phyloP scores from a whole-genome alignment of 495 filamentous ascomycete species.

The Rostrohypoxylon terebratum region DNA sequence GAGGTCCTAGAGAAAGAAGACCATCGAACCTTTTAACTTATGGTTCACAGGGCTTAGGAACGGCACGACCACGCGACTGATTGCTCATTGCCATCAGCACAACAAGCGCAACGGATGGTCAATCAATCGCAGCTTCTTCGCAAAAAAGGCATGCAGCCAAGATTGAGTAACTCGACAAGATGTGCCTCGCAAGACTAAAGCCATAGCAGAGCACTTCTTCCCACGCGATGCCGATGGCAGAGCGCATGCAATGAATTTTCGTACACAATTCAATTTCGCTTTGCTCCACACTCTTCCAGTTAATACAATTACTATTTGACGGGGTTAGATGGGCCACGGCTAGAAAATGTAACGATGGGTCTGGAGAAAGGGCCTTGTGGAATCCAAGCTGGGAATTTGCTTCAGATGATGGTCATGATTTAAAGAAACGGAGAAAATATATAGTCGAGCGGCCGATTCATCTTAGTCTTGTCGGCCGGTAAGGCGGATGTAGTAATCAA shows the following conservation, averaged over 20 bases:
- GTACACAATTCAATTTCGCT: background rate
- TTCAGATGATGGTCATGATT: background rate
- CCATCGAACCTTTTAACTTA: constrained; percentile 18
- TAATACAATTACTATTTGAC: constrained; percentile 6
- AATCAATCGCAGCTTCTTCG: constrained; percentile 22
- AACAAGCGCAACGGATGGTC: background rate
- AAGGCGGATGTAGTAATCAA: constrained; percentile 19
- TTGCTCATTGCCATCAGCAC: background rate
- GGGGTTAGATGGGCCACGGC: background rate
- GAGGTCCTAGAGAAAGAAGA: constrained; percentile 16
- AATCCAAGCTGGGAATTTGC: background rate
- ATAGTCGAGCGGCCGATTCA: background rate
- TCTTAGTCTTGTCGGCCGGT: constrained; percentile 1
- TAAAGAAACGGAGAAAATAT: constrained; percentile 6
- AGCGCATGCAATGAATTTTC: background rate
- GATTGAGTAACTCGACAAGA: background rate
- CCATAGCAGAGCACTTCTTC: background rate
- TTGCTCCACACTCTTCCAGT: constrained; percentile 2
- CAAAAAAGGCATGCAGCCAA: constrained; percentile 10
- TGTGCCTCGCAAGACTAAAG: background rate
- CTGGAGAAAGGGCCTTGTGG: background rate
- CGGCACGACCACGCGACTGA: constrained; percentile 2
- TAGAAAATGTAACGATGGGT: background rate
- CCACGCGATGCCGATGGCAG: background rate
- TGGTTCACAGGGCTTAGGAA: background rate